A percentile compares a stretch with the other conserved stretches of the same genome.
phyloP scores from a whole-genome alignment of 2,329 filamentous ascomycete genomes.

The Epichloe typhina region DNA sequence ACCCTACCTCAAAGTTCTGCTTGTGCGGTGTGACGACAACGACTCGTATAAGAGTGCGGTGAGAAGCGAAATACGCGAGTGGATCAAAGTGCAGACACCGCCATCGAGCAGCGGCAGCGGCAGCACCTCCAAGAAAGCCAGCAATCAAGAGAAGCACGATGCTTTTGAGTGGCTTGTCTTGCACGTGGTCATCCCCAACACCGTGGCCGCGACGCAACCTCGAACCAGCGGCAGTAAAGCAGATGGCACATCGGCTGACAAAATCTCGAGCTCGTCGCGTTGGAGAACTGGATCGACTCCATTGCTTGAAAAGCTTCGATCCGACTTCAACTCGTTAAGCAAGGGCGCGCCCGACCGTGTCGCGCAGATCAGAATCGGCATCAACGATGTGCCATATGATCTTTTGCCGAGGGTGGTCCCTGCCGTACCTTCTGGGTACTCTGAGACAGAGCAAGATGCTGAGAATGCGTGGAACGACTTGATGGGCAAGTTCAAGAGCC shows the following conservation, averaged over 20 bases:
- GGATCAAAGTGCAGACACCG: slow-evolving; percentile 69
- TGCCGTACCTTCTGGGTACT: slow-evolving; percentile 49
- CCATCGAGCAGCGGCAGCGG: slow-evolving; percentile 28
- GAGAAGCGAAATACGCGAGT: slow-evolving; percentile 70
- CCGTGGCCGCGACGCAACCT: slow-evolving; percentile 65
- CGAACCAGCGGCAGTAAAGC: slow-evolving; percentile 41
- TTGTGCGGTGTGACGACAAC: slow-evolving; percentile 89
- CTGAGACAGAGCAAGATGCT: slow-evolving; percentile 63
- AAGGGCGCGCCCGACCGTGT: slow-evolving; percentile 67
- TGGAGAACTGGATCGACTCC: slow-evolving; percentile 73
- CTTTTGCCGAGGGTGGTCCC: slow-evolving; percentile 49
- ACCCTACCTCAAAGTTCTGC: slow-evolving; percentile 80
- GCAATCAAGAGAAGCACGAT: slow-evolving; percentile 81
- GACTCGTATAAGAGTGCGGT: slow-evolving; percentile 79
- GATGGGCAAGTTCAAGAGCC: slow-evolving; percentile 70
- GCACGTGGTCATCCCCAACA: slow-evolving; percentile 84
- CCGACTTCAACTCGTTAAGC: slow-evolving; percentile 68
- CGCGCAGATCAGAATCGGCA: slow-evolving; percentile 69
- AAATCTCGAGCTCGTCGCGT: slow-evolving; percentile 52
- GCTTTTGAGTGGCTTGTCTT: slow-evolving; percentile 92
- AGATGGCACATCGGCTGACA: slow-evolving; percentile 48
- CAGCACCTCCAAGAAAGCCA: slow-evolving; percentile 35
- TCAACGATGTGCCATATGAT: slow-evolving; percentile 56
- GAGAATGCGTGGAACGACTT: slow-evolving; percentile 75
- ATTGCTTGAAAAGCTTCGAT: slow-evolving; percentile 75